Percentiles rank a stretch among this genome's conserved stretches.
Conservation (phyloP, 345 rosid genomes). For the Xanthoceras sorbifolium region DNA sequence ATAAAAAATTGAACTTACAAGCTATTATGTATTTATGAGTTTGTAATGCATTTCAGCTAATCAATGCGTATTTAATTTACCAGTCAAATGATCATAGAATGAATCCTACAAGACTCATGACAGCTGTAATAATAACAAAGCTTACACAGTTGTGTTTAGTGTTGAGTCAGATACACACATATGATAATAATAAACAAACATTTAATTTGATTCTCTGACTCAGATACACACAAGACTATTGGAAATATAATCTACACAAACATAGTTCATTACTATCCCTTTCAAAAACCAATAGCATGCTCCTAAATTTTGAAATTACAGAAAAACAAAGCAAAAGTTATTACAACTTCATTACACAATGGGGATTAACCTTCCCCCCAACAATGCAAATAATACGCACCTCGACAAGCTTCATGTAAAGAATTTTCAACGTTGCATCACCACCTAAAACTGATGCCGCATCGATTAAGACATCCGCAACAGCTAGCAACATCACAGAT, state of each 20-base stretch:
- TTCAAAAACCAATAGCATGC: neutral
- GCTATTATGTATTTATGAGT: neutral
- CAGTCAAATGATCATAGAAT: neutral
- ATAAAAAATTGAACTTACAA: neutral
- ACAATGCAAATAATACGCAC: slow-evolving; percentile 38
- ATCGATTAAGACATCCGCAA: slow-evolving; percentile 89
- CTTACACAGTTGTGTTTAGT: neutral
- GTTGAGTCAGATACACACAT: neutral
- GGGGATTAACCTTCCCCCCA: neutral
- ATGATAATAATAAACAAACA: neutral
- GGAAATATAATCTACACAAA: neutral
- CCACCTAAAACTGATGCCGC: slow-evolving; percentile 95
- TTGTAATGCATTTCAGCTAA: neutral
- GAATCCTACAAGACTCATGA: neutral
- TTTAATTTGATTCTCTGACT: neutral
- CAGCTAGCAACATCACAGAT: slow-evolving; percentile 67
- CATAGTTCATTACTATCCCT: neutral
- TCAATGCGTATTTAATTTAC: neutral
- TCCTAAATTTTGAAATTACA: neutral
- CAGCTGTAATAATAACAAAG: neutral
- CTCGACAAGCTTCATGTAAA: slow-evolving; percentile 86
- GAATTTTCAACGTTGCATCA: slow-evolving; percentile 81
- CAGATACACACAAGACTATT: neutral
- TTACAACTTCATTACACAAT: neutral
- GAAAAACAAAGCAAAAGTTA: neutral